Conservation (phyloP, 192 early-diverging fungal genomes). For the Paraglomus occultum region DNA sequence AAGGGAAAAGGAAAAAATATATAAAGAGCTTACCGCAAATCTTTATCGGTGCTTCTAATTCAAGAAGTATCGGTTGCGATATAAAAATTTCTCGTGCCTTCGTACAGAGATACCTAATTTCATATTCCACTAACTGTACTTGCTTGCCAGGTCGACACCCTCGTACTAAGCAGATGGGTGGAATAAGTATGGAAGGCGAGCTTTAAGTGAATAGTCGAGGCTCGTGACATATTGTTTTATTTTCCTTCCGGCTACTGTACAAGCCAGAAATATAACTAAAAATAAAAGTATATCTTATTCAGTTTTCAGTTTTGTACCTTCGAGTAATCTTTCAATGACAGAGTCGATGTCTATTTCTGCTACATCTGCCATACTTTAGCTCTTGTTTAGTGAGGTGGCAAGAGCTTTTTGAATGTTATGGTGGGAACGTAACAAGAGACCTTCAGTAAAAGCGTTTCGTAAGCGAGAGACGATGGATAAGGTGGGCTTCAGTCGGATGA, state of each 20-base stretch:
- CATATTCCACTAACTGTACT: conserved; percentile 91
- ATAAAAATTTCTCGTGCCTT: conserved; percentile 95
- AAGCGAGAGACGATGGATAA: conserved; percentile 24
- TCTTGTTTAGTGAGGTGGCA: conserved; percentile 10
- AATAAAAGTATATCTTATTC: background rate
- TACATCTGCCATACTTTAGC: conserved; percentile 46
- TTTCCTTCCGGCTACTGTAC: conserved; percentile 13
- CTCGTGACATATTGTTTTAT: conserved; percentile 6
- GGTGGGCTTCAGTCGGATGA: conserved; percentile 30
- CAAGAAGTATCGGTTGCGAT: conserved; percentile 86
- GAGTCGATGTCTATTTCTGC: conserved; percentile 79
- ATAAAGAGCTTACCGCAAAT: conserved; percentile 86
- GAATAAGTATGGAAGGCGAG: conserved; percentile 15
- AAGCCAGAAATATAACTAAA: background rate
- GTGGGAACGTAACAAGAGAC: background rate
- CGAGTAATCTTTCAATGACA: conserved; percentile 85
- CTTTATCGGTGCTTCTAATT: conserved; percentile 93
- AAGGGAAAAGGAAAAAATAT: conserved; percentile 7
- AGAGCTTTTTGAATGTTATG: conserved; percentile 13
- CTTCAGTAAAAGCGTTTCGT: no score
- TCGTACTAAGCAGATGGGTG: conserved; percentile 62
- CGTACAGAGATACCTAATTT: conserved; percentile 93
- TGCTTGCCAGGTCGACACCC: conserved; percentile 95
- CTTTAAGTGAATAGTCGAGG: background rate
- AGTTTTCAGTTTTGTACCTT: conserved; percentile 62